Conservation (phyloP, 306 rosid genomes). For the Quercus bicolor region DNA sequence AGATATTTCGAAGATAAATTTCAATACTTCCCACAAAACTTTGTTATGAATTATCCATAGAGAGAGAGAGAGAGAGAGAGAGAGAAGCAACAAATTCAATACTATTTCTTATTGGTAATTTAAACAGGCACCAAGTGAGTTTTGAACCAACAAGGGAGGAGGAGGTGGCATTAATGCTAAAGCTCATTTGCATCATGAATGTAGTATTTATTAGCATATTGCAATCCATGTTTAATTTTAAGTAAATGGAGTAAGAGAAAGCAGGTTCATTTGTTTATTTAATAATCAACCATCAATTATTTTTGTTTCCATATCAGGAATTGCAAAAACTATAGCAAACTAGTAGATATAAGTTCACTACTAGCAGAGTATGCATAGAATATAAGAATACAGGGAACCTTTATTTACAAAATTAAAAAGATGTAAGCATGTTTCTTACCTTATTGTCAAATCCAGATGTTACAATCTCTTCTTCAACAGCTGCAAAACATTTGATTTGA, state of each 20-base stretch:
- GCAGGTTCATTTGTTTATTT: not conserved
- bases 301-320: not conserved
- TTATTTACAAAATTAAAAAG: slow-evolving; percentile 1
- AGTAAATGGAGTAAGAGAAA: not conserved
- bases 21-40: not conserved
- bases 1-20: not conserved
- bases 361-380: not conserved
- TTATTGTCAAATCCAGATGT: slow-evolving; percentile 86
- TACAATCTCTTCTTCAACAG: slow-evolving; percentile 73
- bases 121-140: not conserved
- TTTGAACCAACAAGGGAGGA: not conserved
- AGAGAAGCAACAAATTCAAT: not conserved
- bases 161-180: not conserved
- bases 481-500: slow-evolving; percentile 81
- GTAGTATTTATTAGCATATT: not conserved
- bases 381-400: not conserved
- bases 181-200: not conserved
- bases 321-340: not conserved
- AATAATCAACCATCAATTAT: not conserved
- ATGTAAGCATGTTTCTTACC: slow-evolving; percentile 37
- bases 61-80: too few species aligned
- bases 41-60: not conserved
- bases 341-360: not conserved
- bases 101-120: not conserved
- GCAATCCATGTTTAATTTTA: not conserved